These are phyloP conservation scores for Talaromyces sp. DNA, from an alignment of 2,329 filamentous ascomycete species.

Conservation along the genomic window DNA sequence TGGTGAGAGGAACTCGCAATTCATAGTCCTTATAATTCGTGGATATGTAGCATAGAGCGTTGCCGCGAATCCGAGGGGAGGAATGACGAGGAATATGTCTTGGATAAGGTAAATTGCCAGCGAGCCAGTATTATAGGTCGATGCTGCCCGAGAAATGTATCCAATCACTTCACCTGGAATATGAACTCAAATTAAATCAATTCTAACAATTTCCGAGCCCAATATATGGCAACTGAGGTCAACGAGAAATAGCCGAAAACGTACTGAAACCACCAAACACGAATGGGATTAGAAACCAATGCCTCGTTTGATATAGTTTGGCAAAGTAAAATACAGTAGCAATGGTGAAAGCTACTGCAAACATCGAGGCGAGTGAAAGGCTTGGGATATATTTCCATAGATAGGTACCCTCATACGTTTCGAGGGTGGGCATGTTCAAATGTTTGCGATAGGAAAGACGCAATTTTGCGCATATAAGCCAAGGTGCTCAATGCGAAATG, in stretches of 20 bases:
- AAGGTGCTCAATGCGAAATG: background rate
- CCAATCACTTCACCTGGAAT: conserved; percentile 4
- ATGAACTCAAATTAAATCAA: background rate
- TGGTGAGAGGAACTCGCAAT: background rate
- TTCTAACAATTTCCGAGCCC: background rate
- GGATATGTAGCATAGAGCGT: conserved; percentile 6
- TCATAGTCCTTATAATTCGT: conserved; percentile 1
- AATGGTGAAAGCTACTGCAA: background rate
- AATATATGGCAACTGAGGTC: background rate
- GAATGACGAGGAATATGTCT: conserved; percentile 6
- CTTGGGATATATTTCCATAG: conserved; percentile 8
- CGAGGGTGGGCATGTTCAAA: conserved; percentile 3
- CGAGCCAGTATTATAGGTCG: background rate
- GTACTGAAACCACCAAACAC: conserved; percentile 4
- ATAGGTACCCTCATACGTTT: background rate
- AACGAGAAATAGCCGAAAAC: background rate
- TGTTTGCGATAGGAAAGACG: background rate
- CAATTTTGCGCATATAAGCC: background rate
- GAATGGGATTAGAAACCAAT: conserved; percentile 6
- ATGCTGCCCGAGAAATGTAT: conserved; percentile 4
- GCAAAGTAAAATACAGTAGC: background rate
- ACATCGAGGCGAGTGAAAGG: conserved; percentile 1
- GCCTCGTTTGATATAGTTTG: background rate
- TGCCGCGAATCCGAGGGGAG: conserved; percentile 6
- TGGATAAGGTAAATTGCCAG: conserved; percentile 5